These are phyloP conservation scores for Kitagawia praeruptora DNA, from an alignment of 129 eudicot species.

Conservation along the genomic window DNA sequence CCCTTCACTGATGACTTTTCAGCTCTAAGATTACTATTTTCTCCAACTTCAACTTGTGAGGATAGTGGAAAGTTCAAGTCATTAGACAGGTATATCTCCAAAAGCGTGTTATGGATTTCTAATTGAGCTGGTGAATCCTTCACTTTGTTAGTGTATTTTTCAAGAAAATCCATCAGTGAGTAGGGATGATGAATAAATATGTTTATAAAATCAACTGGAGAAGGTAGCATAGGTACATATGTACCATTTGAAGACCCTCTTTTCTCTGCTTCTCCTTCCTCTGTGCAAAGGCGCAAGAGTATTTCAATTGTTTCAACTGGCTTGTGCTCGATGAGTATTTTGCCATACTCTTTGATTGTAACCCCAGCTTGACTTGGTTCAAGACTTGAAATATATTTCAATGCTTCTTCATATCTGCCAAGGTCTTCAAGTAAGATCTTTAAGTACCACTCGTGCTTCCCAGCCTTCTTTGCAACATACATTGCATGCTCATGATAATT, in stretches of 20 bases:
- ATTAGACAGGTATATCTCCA: slow-evolving; percentile 78
- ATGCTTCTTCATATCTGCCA: slow-evolving; percentile 82
- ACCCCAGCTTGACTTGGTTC: slow-evolving; percentile 96
- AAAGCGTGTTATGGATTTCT: slow-evolving; percentile 88
- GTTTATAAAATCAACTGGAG: slow-evolving; percentile 94
- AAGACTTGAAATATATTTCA: slow-evolving; percentile 75
- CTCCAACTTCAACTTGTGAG: slow-evolving; percentile 35
- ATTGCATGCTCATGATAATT: slow-evolving; percentile 98
- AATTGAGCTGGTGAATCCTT: slow-evolving; percentile 96
- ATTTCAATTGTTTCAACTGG: slow-evolving; percentile 78
- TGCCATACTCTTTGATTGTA: slow-evolving; percentile 90
- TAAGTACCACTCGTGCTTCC: slow-evolving; percentile 91
- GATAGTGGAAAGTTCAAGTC: slow-evolving; percentile 67
- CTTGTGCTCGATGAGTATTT: slow-evolving; percentile 83
- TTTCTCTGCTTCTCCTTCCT: slow-evolving; percentile 42
- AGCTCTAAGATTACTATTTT: slow-evolving; percentile 22
- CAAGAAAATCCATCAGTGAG: slow-evolving; percentile 89
- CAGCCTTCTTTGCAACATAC: slow-evolving; percentile 93
- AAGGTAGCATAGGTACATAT: slow-evolving; percentile 70
- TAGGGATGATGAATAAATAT: slow-evolving; percentile 83
- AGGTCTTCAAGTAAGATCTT: slow-evolving; percentile 96
- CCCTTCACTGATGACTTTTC: slow-evolving; percentile 21
- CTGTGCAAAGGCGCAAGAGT: slow-evolving; percentile 84
- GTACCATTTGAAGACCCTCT: slow-evolving; percentile 31
- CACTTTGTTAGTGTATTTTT: slow-evolving; percentile 68